Base-by-base conservation (phyloP, 2,329 filamentous ascomycete genomes). In the Hypoxylon sp. region DNA sequence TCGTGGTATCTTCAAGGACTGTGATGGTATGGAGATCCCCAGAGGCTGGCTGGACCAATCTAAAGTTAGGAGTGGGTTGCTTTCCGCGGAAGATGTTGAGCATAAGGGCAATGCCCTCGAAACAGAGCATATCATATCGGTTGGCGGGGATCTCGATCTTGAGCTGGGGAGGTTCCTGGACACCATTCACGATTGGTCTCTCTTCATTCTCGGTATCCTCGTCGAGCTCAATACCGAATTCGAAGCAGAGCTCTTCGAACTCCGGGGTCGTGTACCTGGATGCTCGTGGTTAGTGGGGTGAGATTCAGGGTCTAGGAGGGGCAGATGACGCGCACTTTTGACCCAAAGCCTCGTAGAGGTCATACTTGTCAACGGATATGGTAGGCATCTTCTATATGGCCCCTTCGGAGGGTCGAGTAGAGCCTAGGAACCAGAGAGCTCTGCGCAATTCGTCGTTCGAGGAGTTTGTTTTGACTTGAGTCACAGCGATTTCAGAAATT, bases 131-230 rank as follows among this genome's bases (percentile, higher is more conserved):
- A 76, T 98, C 89, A 81, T 89, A 94, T 82, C 93, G 89, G 82
- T 98, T 98, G 76, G 96, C 95, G 68, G 94, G 94, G 75, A 98
- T 97, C 80, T 98, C 95, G 77, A 99, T 98, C 86, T 97, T 97
- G 76, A 98, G 88, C 81, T 98, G 93, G 61, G 96, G 91, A 54
- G 93, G 88, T 81, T 97, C 93, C 80, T 96, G 91, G 73, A 90
- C 92, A 30, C 69, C 65, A 58, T 71, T 48, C 9, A 73, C 71
- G 56, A 68, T 62, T 27, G 70, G 65, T 48, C 70, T 66, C 53
- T 67, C 68, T 23, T 67, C 62, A 53, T 69, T 69, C 34, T 70
- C 63, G 52, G 92, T 96, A 80, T 99, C 96, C 83, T 98, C 95
- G 82, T 99, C 96, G 73, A 99, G 88, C 81, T 99, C 96, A 78